Evolutionary conservation across 202 grass and related monocot genomes (phyloP), one percentile per base, ranked within the genome.

Genomic region (Zoysia matrella): DNA sequence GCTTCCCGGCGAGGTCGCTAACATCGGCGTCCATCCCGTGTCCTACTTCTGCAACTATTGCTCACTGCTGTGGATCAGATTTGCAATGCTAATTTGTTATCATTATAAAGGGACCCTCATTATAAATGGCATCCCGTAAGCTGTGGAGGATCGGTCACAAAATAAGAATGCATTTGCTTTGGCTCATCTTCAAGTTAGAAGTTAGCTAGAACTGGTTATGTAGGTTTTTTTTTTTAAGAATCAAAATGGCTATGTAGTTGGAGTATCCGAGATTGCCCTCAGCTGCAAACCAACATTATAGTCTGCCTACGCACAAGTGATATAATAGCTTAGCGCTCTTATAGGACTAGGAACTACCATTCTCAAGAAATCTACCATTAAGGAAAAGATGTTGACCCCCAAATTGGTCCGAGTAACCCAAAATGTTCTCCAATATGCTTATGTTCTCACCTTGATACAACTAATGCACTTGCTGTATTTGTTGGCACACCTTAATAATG

Each of bases 91-190:
- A 69, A 7, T 14, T 52, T 55, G 13, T 71, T 67, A 15, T 36
- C 30, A 36, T 36, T 36, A 36, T 36, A 36, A 36, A 36, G 30
- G 30, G 30, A 36, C 30, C 30, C 30, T 15, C 40, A 39, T 8
- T 49, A 14, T 77, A 48, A n/a, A 36, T 36, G 30, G 30, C 16
- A 67, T 3, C 3, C 14, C 6, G 15, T 82, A 98, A 92, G 95
- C 95, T 16, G 88, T 81, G 49, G 95, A 98, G 90, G 95, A 98
- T 50, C 80, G 95, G 30, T 98, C 95, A 6, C 95, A 98, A 60
- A 92, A 98, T 75, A 95, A 77, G 66, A 98, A 98, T 77, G 83
- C 86, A 47, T 88, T 91, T 42, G 95, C 95, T n/a, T 77, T 98
- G 18, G 73, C 82, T 47, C 95, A 92, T 52, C 74, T 98, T 52